Conservation (phyloP, 345 rosid genomes). For the Boechera divaricarpa region DNA sequence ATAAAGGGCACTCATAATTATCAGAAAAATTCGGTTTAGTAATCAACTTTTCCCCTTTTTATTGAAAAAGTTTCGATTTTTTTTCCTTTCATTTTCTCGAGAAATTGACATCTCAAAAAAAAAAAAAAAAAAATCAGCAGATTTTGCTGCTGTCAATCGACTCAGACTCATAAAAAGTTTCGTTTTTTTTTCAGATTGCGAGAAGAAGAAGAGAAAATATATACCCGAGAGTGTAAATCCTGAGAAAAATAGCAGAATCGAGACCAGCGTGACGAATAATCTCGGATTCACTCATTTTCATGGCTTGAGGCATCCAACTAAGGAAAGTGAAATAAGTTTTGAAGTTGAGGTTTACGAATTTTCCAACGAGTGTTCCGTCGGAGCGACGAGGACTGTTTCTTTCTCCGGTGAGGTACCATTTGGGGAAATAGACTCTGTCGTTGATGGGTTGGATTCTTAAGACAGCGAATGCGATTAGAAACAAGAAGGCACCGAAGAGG, state of each 20-base stretch:
- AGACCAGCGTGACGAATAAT: conserved; percentile 91
- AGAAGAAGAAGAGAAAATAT: not conserved
- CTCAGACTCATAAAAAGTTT: not conserved
- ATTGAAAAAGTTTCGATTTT: conserved; percentile 23
- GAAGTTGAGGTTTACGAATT: conserved; percentile 80
- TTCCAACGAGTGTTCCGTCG: conserved; percentile 63
- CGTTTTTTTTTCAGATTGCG: not conserved
- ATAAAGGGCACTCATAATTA: not conserved
- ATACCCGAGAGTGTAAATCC: conserved; percentile 93
- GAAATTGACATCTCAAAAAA: conserved; percentile 22
- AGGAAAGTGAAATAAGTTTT: conserved; percentile 81
- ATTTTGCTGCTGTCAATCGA: not conserved
- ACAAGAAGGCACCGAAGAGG: conserved; percentile 70
- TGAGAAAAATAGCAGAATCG: conserved; percentile 91
- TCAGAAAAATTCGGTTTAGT: not conserved
- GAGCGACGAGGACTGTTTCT: conserved; percentile 74
- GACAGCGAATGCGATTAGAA: conserved; percentile 88
- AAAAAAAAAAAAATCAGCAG: not conserved
- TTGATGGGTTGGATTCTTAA: conserved; percentile 87
- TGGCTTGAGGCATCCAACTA: conserved; percentile 99
- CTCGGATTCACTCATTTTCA: conserved; percentile 80
- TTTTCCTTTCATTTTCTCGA: conserved; percentile 23
- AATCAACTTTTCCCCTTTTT: not conserved
- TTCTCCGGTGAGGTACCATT: conserved; percentile 73
- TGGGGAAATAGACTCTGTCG: conserved; percentile 93